phyloP scores from a whole-genome alignment of 208 protist species.

The Trypanosoma mega region DNA sequence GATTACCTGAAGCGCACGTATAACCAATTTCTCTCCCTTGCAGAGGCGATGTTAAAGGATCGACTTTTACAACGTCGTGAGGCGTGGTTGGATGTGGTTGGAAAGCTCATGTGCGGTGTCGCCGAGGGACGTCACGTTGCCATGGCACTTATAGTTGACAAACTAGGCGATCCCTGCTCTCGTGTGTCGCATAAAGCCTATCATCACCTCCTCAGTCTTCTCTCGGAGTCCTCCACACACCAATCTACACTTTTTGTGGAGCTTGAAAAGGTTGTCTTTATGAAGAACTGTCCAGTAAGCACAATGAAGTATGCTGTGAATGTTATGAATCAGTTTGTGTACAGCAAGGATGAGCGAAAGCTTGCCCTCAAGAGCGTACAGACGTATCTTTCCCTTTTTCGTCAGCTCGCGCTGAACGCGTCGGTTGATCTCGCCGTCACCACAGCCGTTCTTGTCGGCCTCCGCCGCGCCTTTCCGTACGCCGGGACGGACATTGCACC shows the following conservation, averaged over 20 bases:
- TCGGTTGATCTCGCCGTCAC: constrained; percentile 83
- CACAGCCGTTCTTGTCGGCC: constrained; percentile 87
- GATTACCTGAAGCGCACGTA: constrained; percentile 92
- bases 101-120: constrained; percentile 84
- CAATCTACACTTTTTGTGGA: constrained; percentile 84
- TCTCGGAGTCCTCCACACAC: constrained; percentile 86
- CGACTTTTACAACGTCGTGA: constrained; percentile 78
- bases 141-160: constrained; percentile 91
- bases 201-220: constrained; percentile 79
- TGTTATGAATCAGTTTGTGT: constrained; percentile 93
- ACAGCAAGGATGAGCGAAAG: constrained; percentile 88
- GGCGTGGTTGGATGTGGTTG: constrained; percentile 82
- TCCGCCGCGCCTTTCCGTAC: constrained; percentile 92
- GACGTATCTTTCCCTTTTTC: constrained; percentile 89
- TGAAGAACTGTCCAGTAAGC: constrained; percentile 84
- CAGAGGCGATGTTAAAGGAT: constrained; percentile 90
- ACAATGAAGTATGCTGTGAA: constrained; percentile 90
- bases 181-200: constrained; percentile 84
- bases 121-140: constrained; percentile 72
- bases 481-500: constrained; percentile 76
- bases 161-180: constrained; percentile 80
- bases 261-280: constrained; percentile 90
- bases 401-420: constrained; percentile 59
- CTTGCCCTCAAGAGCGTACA: constrained; percentile 86
- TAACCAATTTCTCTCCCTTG: constrained; percentile 82